These are phyloP conservation scores for Cyberlindnera lachancei DNA, from an alignment of 805 yeast genomes.

Conservation along the genomic window DNA sequence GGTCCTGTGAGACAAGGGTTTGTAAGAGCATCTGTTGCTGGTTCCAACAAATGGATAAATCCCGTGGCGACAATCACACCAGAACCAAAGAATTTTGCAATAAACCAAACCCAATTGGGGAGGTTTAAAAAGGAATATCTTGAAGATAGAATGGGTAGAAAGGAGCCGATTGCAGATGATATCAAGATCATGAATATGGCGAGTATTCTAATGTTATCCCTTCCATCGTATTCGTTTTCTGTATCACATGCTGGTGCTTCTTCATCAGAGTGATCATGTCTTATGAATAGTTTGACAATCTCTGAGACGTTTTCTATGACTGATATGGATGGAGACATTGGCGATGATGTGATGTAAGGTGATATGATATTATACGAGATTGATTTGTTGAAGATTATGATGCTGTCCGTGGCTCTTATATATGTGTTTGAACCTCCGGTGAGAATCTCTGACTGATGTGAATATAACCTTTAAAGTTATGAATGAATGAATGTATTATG, in stretches of 20 bases:
- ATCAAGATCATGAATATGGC: slow-evolving; percentile 55
- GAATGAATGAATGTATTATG: too few relatives aligned
- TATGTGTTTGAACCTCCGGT: too few relatives aligned
- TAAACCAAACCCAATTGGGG: slow-evolving; percentile 57
- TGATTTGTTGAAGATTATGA: too few relatives aligned
- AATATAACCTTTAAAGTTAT: too few relatives aligned
- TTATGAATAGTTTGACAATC: slow-evolving; percentile 9
- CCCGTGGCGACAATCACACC: slow-evolving; percentile 83
- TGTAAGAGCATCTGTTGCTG: slow-evolving; percentile 54
- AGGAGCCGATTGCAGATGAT: slow-evolving; percentile 51
- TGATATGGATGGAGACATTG: not conserved
- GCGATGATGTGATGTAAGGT: too few relatives aligned
- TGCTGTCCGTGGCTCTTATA: too few relatives aligned
- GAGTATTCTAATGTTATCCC: slow-evolving; percentile 39
- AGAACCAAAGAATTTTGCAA: slow-evolving; percentile 72
- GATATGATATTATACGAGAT: too few relatives aligned
- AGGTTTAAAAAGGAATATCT: slow-evolving; percentile 48
- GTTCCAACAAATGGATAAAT: slow-evolving; percentile 64
- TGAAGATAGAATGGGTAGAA: slow-evolving; percentile 57
- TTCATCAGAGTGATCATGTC: slow-evolving; percentile 19
- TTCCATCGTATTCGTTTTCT: slow-evolving; percentile 39
- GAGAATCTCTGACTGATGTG: too few relatives aligned
- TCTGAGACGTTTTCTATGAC: slow-evolving; percentile 5
- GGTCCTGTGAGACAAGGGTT: slow-evolving; percentile 57
- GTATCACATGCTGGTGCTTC: slow-evolving; percentile 30